phyloP scores from a whole-genome alignment of 2,329 filamentous ascomycete species.

The Herpotrichia juniperi region DNA sequence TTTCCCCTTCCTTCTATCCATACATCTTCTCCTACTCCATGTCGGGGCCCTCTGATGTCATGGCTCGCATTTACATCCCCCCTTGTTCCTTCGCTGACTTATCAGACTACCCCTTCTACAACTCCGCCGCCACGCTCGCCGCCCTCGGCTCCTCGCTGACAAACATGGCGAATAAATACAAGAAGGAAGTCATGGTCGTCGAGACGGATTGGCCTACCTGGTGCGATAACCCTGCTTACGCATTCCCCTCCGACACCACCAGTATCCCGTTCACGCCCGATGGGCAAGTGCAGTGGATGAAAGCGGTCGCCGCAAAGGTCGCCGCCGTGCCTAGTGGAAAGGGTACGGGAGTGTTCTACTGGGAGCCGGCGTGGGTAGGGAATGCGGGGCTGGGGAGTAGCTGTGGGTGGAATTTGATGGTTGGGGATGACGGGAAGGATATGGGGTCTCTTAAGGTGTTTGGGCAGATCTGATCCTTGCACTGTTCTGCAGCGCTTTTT shows the following conservation, averaged over 20 bases:
- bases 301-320: slow-evolving; percentile 64
- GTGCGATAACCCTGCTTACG: slow-evolving; percentile 63
- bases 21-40: too few species aligned
- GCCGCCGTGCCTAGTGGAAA: slow-evolving; percentile 59
- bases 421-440: slow-evolving; percentile 60
- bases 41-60: too few species aligned
- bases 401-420: slow-evolving; percentile 69
- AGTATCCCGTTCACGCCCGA: slow-evolving; percentile 67
- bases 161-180: slow-evolving; percentile 66
- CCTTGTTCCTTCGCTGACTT: too few species aligned
- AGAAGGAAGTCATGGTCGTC: slow-evolving; percentile 71
- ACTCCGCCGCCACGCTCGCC: slow-evolving; percentile 62
- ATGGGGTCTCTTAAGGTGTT: slow-evolving; percentile 65
- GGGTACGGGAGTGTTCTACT: slow-evolving; percentile 68
- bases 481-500: too few species aligned
- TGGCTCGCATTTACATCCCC: too few species aligned
- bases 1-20: too few species aligned
- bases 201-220: slow-evolving; percentile 73
- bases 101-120: slow-evolving; percentile 79
- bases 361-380: slow-evolving; percentile 75
- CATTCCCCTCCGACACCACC: slow-evolving; percentile 66
- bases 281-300: slow-evolving; percentile 68
- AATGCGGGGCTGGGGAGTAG: slow-evolving; percentile 70
- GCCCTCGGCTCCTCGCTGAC: slow-evolving; percentile 61
- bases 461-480: slow-evolving; percentile 21